Percentiles rank a stretch among this genome's conserved stretches.
These are phyloP conservation scores for Aspergillus affinis DNA, from an alignment of 495 filamentous ascomycete species.

Conservation along the genomic window DNA sequence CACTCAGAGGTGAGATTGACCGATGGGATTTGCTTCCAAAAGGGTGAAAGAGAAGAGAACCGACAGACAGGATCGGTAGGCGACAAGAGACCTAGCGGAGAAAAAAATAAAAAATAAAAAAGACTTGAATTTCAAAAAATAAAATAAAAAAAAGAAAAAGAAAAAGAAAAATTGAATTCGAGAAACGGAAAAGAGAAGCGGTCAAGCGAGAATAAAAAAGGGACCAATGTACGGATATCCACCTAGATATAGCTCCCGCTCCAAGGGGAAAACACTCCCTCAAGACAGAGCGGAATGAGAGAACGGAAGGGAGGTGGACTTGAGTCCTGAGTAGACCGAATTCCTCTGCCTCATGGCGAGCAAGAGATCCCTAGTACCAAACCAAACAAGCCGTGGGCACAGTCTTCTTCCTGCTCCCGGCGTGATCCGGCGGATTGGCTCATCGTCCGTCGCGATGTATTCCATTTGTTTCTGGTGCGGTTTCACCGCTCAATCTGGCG, in stretches of 20 bases:
- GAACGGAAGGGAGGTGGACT: neutral
- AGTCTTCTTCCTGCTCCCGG: conserved; percentile 23
- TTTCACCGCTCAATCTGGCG: conserved; percentile 27
- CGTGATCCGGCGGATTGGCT: conserved; percentile 28
- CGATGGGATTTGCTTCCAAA: conserved; percentile 7
- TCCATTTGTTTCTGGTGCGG: conserved; percentile 18
- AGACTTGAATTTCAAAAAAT: neutral
- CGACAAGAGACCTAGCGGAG: conserved; percentile 4
- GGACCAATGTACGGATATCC: conserved; percentile 8
- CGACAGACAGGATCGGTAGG: conserved; percentile 1
- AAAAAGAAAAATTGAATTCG: conserved; percentile 5
- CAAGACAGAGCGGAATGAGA: neutral
- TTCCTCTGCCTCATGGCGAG: neutral
- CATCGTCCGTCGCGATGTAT: conserved; percentile 8
- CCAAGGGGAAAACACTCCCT: neutral
- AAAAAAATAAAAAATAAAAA: conserved; percentile 11
- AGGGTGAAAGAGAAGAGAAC: conserved; percentile 7
- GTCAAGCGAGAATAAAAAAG: conserved; percentile 21
- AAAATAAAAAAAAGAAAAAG: conserved; percentile 4
- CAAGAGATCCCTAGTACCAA: neutral
- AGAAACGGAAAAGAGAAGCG: conserved; percentile 18
- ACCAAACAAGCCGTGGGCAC: conserved; percentile 8
- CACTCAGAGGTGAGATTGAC: conserved; percentile 18
- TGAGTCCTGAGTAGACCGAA: neutral
- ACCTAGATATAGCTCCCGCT: neutral